Evolutionary conservation across 2,329 filamentous ascomycete genomes (phyloP).

Genomic region (Calonectria crousiana): DNA sequence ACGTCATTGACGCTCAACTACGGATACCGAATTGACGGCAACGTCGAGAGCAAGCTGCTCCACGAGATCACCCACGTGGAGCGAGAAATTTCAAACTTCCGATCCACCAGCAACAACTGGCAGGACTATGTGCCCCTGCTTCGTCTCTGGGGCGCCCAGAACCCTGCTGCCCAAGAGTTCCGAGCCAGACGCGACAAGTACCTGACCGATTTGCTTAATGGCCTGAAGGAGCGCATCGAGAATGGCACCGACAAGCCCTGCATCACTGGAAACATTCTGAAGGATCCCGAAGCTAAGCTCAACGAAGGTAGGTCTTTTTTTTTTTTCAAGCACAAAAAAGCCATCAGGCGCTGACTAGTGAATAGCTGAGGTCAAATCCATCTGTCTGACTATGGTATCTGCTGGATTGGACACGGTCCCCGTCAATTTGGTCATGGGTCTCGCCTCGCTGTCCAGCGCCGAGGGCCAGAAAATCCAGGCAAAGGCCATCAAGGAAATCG

Average conservation of each 20-base stretch:
- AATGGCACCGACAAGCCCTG: constrained; percentile 56
- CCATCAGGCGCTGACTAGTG: background rate
- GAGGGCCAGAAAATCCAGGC: constrained; percentile 78
- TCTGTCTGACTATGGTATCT: constrained; percentile 85
- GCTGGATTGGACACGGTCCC: constrained; percentile 87
- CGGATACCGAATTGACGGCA: constrained; percentile 79
- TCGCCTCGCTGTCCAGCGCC: constrained; percentile 78
- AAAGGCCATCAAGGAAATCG: constrained; percentile 77
- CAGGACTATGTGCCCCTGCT: constrained; percentile 86
- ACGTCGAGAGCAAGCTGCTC: constrained; percentile 75
- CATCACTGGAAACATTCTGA: constrained; percentile 67
- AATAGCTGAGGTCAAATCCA: constrained; percentile 81
- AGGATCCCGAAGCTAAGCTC: constrained; percentile 56
- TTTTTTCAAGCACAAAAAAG: rapidly evolving
- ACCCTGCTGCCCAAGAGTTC: constrained; percentile 73
- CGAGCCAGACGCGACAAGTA: constrained; percentile 76
- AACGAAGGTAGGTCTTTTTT: constrained; percentile 48
- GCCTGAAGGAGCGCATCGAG: constrained; percentile 56
- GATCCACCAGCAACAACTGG: constrained; percentile 86
- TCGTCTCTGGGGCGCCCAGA: constrained; percentile 72
- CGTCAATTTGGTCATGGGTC: constrained; percentile 82
- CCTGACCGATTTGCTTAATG: constrained; percentile 75
- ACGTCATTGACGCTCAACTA: constrained; percentile 84
- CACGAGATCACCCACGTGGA: constrained; percentile 83
- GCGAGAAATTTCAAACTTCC: constrained; percentile 79